Evolutionary conservation across 306 rosid species (phyloP), one percentile per base, ranked within the genome.

Genomic region (Myrica gale): DNA sequence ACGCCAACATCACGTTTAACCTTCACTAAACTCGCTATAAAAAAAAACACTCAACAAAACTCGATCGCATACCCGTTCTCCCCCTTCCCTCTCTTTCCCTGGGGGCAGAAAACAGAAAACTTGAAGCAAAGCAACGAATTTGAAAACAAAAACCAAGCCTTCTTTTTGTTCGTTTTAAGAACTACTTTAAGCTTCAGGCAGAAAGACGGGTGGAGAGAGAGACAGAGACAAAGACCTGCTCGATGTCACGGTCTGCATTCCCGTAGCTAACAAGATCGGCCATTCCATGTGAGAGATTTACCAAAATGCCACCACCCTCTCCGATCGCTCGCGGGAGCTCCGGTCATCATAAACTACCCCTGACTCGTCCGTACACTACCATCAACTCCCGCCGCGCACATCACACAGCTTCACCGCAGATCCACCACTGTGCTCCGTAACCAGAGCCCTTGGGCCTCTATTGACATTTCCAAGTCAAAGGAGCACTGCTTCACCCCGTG

Each of bases 201-300:
- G 42, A n/a, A 43, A 77, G 62, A 80, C 52, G 4, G 16, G 52
- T 47, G 55, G 44, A 73, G 9, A 54, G 54, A 78, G 56, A 83
- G 32, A 75, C 56, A 54, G 68, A 78, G 26, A 82, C 51, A 76
- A 41, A 69, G 78, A 86, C 92, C 89, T 90, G 98, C 80, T 90
- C 86, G 84, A 88, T 82, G 88, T 92, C 90, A 85, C 99, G 93
- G 90, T 89, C 87, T 85, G 96, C 98, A 89, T 88, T 96, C 83
- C 92, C 91, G 86, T 78, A 87, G 93, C 86, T 88, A 87, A 74
- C 95, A 92, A 91, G 99, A 96, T 92, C 98, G 91, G 97, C 97
- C 97, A 96, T 92, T 92, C 98, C 95, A 96, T 87, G 97, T 83
- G 91, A 86, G 81, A 79, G 80, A 86, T 74, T 88, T 76, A 79